A percentile compares a stretch with the other conserved stretches of the same genome.
These are phyloP conservation scores for Neopestalotiopsis clavispora DNA, from an alignment of 2,329 filamentous ascomycete species.

Conservation along the genomic window DNA sequence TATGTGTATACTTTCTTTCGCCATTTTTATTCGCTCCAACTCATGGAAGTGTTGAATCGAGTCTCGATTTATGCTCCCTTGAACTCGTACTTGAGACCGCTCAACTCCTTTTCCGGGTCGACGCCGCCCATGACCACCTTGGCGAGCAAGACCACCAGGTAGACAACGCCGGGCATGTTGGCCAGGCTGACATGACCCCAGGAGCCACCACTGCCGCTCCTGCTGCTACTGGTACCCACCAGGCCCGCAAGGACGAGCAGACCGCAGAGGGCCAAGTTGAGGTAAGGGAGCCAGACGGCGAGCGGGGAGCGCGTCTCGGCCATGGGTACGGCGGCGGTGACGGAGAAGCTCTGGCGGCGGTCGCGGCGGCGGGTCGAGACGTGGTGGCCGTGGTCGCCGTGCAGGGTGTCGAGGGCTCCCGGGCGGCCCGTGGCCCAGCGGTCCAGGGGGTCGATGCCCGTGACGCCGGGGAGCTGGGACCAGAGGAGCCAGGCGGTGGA, in stretches of 20 bases:
- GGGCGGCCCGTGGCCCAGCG: slow-evolving; percentile 39
- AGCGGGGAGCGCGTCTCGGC: slow-evolving; percentile 48
- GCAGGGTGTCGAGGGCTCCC: not conserved
- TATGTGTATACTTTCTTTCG: not conserved
- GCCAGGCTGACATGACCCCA: slow-evolving; percentile 49
- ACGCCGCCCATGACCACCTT: slow-evolving; percentile 71
- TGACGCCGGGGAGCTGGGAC: slow-evolving; percentile 57
- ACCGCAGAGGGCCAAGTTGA: slow-evolving; percentile 63
- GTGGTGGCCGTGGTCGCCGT: slow-evolving; percentile 9
- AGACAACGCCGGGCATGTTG: slow-evolving; percentile 61
- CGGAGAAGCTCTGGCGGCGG: slow-evolving; percentile 13
- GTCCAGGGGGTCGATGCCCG: slow-evolving; percentile 58
- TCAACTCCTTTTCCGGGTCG: slow-evolving; percentile 69
- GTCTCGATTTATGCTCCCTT: slow-evolving; percentile 61
- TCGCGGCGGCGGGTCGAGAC: not conserved
- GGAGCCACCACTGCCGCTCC: slow-evolving; percentile 19
- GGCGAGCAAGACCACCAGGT: slow-evolving; percentile 63
- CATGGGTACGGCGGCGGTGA: not conserved
- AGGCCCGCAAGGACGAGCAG: slow-evolving; percentile 55
- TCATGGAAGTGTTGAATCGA: not conserved
- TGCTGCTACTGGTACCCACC: slow-evolving; percentile 28
- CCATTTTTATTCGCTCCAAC: not conserved
- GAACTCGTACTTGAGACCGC: slow-evolving; percentile 66
- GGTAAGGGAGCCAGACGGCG: slow-evolving; percentile 60
- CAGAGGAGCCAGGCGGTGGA: slow-evolving; percentile 67